These are phyloP conservation scores for Saccharomyces hybrid DNA, from an alignment of 1,139 yeast genomes.

Conservation along the genomic window DNA sequence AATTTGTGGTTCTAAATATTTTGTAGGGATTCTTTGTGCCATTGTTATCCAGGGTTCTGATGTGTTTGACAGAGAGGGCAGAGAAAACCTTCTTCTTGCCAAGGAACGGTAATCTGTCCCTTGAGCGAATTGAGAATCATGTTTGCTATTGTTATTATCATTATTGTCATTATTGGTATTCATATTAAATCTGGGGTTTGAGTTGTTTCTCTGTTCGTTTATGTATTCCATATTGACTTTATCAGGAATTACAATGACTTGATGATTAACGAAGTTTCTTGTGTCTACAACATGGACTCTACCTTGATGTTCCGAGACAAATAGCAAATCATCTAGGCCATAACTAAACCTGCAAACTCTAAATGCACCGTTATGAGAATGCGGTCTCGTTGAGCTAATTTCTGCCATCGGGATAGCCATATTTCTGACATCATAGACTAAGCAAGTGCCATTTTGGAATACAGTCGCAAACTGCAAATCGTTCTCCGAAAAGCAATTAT, in stretches of 20 bases:
- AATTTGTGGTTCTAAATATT: slow-evolving; percentile 26
- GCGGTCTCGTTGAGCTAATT: slow-evolving; percentile 51
- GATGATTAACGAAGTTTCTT: slow-evolving; percentile 64
- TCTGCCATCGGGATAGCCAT: slow-evolving; percentile 43
- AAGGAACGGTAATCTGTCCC: slow-evolving; percentile 1
- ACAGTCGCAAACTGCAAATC: slow-evolving; percentile 70
- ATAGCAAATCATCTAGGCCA: slow-evolving; percentile 65
- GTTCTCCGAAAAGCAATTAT: slow-evolving; percentile 67
- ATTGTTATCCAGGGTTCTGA: slow-evolving; percentile 26
- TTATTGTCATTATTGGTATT: background rate
- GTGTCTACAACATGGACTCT: slow-evolving; percentile 78
- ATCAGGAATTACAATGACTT: slow-evolving; percentile 55
- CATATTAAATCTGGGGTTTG: background rate
- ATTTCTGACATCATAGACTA: slow-evolving; percentile 69
- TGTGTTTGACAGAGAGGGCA: slow-evolving; percentile 2
- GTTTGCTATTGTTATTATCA: background rate
- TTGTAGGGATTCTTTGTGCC: slow-evolving; percentile 24
- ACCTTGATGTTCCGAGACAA: slow-evolving; percentile 77
- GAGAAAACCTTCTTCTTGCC: slow-evolving; percentile 5
- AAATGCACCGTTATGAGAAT: slow-evolving; percentile 44
- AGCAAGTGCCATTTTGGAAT: slow-evolving; percentile 77
- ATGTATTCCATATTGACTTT: slow-evolving; percentile 12
- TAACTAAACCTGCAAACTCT: slow-evolving; percentile 53
- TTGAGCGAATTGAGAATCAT: background rate
- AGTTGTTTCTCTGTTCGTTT: slow-evolving; percentile 4